Base-by-base conservation (phyloP, 2,329 filamentous ascomycete species). In the Beauveria sp. region DNA sequence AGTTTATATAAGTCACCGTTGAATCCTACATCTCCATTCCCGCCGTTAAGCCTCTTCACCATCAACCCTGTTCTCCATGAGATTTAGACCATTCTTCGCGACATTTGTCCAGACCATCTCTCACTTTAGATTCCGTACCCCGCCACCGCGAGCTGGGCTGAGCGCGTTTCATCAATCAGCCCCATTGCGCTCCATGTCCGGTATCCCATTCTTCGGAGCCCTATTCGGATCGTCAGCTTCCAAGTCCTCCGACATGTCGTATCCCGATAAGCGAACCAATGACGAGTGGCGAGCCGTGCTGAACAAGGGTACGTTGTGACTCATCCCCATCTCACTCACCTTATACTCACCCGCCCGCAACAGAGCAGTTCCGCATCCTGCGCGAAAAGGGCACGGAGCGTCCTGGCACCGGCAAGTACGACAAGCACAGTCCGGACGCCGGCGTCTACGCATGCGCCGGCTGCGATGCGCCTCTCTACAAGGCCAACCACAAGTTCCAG, bases 341-440 rank as follows among this genome's bases (percentile, higher is more conserved):
- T 28, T 22, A 43, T 51, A 37, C 58, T 40, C 14, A 37, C 26
- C 24, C 22, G 4, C 3, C 30, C n/a, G 5, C 12, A 24, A 12
- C 68, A 96, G 93, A 97, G 70, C 94, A 99, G 82, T 99, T 97
- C 80, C 90, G 91, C 66, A 84, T 99, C 71, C 85, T 99, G 60
- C 89, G 94, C 65, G 79, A 96, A 73, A 93, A 97, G 74, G 94
- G 92, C 68, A 99, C 94, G 51, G 96, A 99, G 73, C 76, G 84
- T 2, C 84, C 93, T 18, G 87, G 84, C 67, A 86, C 88, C 6
- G 92, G 93, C 69, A 85, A 88, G 73, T 97, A 89, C 73, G 88
- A 99, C 79, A 91, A 93, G 73, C 92, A 97, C 79, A 83, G 87
- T 71, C 86, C 92, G 1, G 75, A 81, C 0, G 71, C 82, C 5